phyloP scores from a whole-genome alignment of 2,329 filamentous ascomycete genomes.

The Magnaporthiopsis incrustans region DNA sequence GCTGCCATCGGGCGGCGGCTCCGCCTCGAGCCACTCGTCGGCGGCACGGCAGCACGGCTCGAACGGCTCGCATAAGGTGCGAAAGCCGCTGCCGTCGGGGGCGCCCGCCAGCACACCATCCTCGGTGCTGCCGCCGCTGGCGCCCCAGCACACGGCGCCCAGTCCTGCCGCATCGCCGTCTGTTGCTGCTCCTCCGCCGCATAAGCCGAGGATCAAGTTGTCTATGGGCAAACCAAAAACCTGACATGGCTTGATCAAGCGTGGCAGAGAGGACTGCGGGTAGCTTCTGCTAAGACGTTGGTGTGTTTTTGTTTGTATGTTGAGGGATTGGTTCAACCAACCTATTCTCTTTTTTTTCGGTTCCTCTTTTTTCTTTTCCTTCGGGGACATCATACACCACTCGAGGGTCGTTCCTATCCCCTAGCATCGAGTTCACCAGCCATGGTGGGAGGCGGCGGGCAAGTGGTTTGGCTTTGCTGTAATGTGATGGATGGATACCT shows the following conservation, averaged over 20 bases:
- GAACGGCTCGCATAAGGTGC: slow-evolving; percentile 7
- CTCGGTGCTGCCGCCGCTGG: background rate
- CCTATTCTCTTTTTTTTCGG: background rate
- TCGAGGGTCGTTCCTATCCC: background rate
- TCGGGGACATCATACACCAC: background rate
- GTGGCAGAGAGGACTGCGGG: no score
- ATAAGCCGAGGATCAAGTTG: slow-evolving; percentile 14
- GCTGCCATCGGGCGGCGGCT: slow-evolving; percentile 3
- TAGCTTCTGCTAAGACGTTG: background rate
- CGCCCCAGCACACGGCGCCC: background rate
- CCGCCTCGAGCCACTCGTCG: background rate
- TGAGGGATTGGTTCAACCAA: background rate
- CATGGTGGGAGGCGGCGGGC: background rate
- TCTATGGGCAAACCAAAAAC: slow-evolving; percentile 4
- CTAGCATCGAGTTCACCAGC: background rate
- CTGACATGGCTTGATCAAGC: background rate
- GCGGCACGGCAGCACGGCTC: background rate
- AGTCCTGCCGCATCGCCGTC: background rate
- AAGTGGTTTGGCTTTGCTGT: background rate
- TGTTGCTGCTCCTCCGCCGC: background rate
- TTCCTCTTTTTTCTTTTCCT: background rate
- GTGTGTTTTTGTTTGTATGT: background rate
- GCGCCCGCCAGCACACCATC: background rate
- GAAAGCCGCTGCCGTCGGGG: slow-evolving; percentile 14
- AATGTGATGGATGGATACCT: no score